phyloP scores from a whole-genome alignment of 2,329 filamentous ascomycete genomes.

The Colletotrichum gigasporum region DNA sequence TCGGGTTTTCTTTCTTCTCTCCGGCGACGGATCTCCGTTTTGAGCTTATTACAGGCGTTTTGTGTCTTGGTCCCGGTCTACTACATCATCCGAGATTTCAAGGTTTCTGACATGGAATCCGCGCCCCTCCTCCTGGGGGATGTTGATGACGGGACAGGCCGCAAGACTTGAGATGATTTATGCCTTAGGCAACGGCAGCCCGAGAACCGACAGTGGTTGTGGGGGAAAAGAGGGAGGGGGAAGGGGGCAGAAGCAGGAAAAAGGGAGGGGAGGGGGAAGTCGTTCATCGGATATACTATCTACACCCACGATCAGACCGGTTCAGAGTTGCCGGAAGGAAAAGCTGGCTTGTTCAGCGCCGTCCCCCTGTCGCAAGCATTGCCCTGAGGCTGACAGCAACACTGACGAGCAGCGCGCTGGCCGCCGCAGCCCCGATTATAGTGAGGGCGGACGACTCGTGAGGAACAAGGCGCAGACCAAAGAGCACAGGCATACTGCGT shows the following conservation, averaged over 20 bases:
- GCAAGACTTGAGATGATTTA: slow-evolving; percentile 16
- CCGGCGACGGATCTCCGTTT: too few species aligned
- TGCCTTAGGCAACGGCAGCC: slow-evolving; percentile 1
- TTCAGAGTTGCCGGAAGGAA: slow-evolving; percentile 12
- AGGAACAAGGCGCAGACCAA: background rate
- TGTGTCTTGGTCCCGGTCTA: background rate
- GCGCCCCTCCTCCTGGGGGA: too few species aligned
- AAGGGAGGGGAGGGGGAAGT: background rate
- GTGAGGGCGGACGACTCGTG: background rate
- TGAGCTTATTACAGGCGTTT: background rate
- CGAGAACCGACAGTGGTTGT: background rate
- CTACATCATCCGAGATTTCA: background rate
- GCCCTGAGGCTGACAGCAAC: background rate
- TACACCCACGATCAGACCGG: slow-evolving; percentile 12
- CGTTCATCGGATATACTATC: slow-evolving; percentile 22
- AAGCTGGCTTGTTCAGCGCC: slow-evolving; percentile 2
- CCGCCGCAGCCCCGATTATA: too few species aligned
- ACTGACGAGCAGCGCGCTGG: background rate
- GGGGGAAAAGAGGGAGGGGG: background rate
- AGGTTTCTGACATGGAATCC: background rate
- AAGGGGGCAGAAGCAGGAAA: background rate
- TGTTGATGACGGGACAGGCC: background rate
- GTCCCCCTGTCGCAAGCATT: background rate
- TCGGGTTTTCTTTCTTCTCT: slow-evolving; percentile 4
- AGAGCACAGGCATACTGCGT: background rate